Percentiles rank a stretch among this genome's conserved stretches.
These are phyloP conservation scores for Daldinia loculata DNA, from an alignment of 495 filamentous ascomycete species.

Conservation along the genomic window DNA sequence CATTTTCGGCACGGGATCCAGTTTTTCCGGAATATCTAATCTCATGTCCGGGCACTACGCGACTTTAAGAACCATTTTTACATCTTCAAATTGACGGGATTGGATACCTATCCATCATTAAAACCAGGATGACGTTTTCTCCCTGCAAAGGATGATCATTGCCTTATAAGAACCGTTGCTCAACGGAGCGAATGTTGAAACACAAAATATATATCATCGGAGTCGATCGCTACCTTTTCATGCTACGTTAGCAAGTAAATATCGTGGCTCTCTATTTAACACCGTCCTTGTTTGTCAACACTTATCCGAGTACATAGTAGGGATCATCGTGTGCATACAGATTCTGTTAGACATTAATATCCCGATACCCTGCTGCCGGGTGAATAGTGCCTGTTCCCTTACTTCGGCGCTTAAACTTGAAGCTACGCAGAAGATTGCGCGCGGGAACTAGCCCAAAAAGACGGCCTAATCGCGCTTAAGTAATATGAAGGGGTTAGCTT, in stretches of 20 bases:
- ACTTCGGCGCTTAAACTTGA: conserved; percentile 2
- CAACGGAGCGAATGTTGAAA: neutral
- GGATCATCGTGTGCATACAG: neutral
- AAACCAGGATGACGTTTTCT: neutral
- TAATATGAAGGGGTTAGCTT: neutral
- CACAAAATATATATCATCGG: neutral
- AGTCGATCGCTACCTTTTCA: neutral
- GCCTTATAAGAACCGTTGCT: neutral
- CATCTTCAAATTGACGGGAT: neutral
- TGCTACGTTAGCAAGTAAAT: neutral
- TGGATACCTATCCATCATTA: neutral
- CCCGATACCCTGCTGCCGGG: neutral
- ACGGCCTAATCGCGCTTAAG: neutral
- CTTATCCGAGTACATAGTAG: neutral
- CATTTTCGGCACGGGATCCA: neutral
- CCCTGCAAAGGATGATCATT: too few relatives aligned
- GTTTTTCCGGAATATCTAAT: neutral
- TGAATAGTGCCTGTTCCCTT: neutral
- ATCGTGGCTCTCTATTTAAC: neutral
- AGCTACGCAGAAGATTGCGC: neutral
- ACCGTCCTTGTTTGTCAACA: neutral
- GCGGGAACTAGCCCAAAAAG: neutral
- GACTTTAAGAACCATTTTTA: neutral
- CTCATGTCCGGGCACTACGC: neutral
- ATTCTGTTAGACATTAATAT: neutral